Base-by-base conservation (phyloP, 1,284 basidiomycete genomes). In the Cutaneotrichosporon mucoides region DNA sequence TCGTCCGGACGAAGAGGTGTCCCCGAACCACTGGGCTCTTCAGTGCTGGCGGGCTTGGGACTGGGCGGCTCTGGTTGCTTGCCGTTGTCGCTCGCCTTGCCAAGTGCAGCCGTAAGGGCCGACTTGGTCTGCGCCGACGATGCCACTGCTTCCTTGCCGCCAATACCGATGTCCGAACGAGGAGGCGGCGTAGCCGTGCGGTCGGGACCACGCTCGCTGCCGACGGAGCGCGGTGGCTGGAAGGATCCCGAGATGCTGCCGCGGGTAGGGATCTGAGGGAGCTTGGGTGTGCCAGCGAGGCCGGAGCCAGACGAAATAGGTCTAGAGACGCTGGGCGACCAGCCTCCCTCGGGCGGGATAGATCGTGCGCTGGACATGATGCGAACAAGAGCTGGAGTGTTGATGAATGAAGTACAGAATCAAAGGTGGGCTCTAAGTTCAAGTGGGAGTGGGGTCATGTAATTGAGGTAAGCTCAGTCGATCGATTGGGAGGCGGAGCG, bases 1-100 rank as follows among this genome's bases (percentile, higher is more conserved):
- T 73, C 74, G 34, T 65, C 71, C 1, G 67, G 60, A 13, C 55
- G 51, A 8, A 54, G 10, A 2, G 55, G 63, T 3, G 59, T 63
- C 24, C 40, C 48, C 12, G 48, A 10, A 7, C 56, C 56, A n/a
- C 43, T 51, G n/a, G 40, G 10, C 2, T 40, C 42, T 1, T 43
- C 41, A 11, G 47, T 47, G 16, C 38, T 48, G 4, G 13, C 12
- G 8, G 9, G 38, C 12, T 38, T 12, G 12, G 38, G 38, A 12
- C 38, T 40, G 12, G 38, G 38, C 38, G 38, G 12, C 12, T 40
- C 38, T 12, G 50, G n/a, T 8, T 41, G 36, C 11, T 13, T 55
- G 15, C 33, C n/a, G 16, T 10, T 33, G 12, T 24, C 10, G 38
- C 38, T 40, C 13, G 50, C 12, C 33, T 41, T 49, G 49, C 36